Conservation (phyloP, 2,329 filamentous ascomycete species). For the Hymenoscyphus fraxineus region DNA sequence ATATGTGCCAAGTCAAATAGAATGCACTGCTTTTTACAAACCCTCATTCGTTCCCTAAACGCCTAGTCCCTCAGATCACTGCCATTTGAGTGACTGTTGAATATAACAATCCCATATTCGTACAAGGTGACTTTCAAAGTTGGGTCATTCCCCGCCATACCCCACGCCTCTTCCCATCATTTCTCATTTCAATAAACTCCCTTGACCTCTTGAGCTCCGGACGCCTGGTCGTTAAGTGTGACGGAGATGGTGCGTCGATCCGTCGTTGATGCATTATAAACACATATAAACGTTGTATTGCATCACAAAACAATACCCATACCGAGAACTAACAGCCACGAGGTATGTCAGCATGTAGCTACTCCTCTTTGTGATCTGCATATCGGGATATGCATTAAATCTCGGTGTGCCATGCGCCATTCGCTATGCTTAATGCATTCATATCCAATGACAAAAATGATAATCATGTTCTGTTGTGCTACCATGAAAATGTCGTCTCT, state of each 20-base stretch:
- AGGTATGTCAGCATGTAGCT: constrained; percentile 10
- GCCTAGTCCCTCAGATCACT: constrained; percentile 12
- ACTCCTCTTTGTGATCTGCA: constrained; percentile 7
- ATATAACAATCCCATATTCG: constrained; percentile 17
- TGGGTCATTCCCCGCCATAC: constrained; percentile 1
- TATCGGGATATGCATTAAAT: constrained; percentile 2
- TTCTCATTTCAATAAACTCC: background rate
- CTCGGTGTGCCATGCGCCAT: constrained; percentile 9
- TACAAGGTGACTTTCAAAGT: constrained; percentile 17
- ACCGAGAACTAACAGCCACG: constrained; percentile 11
- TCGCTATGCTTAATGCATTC: constrained; percentile 13
- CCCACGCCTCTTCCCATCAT: constrained; percentile 6
- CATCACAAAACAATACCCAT: constrained; percentile 14
- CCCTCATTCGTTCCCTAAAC: constrained; percentile 7
- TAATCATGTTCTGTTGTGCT: constrained; percentile 9
- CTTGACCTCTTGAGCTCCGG: constrained; percentile 1
- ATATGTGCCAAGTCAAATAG: constrained; percentile 6
- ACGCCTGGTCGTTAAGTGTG: constrained; percentile 11
- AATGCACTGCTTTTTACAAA: constrained; percentile 16
- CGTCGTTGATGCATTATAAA: constrained; percentile 9
- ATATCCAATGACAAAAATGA: background rate
- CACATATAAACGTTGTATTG: constrained; percentile 6
- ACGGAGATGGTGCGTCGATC: constrained; percentile 6
- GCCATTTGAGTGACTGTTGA: constrained; percentile 2
- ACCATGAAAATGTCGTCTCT: constrained; percentile 35